phyloP scores from a whole-genome alignment of 2,329 filamentous ascomycete genomes.

The Blumeria graminis region DNA sequence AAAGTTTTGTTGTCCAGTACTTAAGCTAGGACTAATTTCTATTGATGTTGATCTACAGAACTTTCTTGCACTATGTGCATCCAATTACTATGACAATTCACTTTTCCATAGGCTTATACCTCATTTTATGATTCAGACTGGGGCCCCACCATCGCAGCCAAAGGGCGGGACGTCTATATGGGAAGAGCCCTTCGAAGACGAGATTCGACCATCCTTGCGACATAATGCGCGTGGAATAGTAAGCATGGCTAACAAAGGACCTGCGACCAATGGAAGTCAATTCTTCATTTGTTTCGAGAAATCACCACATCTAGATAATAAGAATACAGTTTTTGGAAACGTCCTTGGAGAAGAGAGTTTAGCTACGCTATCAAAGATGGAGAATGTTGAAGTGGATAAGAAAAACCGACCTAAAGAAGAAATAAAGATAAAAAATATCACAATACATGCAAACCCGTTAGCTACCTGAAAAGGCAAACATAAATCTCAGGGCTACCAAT shows the following conservation, averaged over 20 bases:
- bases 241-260: conserved; percentile 59
- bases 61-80: conserved; percentile 69
- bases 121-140: conserved; percentile 59
- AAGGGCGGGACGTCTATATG: conserved; percentile 54
- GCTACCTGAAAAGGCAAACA: conserved; percentile 23
- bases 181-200: conserved; percentile 51
- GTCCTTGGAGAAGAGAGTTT: conserved; percentile 40
- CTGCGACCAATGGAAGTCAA: conserved; percentile 50
- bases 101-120: conserved; percentile 64
- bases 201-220: conserved; percentile 45
- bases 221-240: conserved; percentile 47
- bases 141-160: conserved; percentile 35
- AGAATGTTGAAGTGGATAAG: conserved; percentile 49
- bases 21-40: no score
- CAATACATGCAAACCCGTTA: conserved; percentile 58
- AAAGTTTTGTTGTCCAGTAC: not conserved
- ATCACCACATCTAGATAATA: conserved; percentile 57
- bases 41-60: conserved; percentile 26
- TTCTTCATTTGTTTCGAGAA: conserved; percentile 64
- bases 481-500: no score
- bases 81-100: conserved; percentile 48
- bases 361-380: conserved; percentile 44
- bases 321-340: conserved; percentile 66
- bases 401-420: conserved; percentile 49
- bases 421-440: conserved; percentile 41